Base-by-base conservation (phyloP, 129 eudicot species). In the Cynara cardunculus region DNA sequence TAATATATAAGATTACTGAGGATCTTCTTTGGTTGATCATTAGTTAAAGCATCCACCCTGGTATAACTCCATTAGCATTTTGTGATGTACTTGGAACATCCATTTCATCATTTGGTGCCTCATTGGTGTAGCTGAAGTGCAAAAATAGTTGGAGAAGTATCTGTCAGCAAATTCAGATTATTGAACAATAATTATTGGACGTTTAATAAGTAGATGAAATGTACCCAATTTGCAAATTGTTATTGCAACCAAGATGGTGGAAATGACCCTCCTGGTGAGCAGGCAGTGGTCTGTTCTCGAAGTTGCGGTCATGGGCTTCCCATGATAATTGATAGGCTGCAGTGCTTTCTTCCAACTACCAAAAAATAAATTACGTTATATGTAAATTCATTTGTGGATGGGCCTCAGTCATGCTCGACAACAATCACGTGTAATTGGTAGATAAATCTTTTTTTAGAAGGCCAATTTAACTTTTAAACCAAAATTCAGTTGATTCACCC, bases 21-120 rank as follows among this genome's bases (percentile, higher is more conserved):
- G 71, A 71, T 79, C 22, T 79, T 79, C 76, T 70, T 49, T 39
- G 11, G 8, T 53, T 31, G 77, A 56, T 71, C 44, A 16, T 72
- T 34, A 75, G 28, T 80, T 77, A 87, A 3, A 80, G 90, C 93
- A 89, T 89, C 90, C 93, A 84, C 37, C 84, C 87, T 24, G 90
- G 90, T 32, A 78, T 76, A 62, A 73, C 67, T 72, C 84, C 84
- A 66, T 32, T 73, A 27, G 39, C 74, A 70, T 79, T 76, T 75
- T 69, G 85, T 22, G 82, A 41, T 16, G 84, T 25, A 28, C 85
- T 71, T 32, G 72, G 81, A 27, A 4, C 74, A 37, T 67, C 82
- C 81, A 71, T 62, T 73, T 46, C 69, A 61, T 77, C 61, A 32
- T 82, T 78, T 30, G 77, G 65, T 64, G 66, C 84, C 70, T 65